phyloP scores from a whole-genome alignment of 805 yeast genomes.

The Blastobotrys attinorum region DNA sequence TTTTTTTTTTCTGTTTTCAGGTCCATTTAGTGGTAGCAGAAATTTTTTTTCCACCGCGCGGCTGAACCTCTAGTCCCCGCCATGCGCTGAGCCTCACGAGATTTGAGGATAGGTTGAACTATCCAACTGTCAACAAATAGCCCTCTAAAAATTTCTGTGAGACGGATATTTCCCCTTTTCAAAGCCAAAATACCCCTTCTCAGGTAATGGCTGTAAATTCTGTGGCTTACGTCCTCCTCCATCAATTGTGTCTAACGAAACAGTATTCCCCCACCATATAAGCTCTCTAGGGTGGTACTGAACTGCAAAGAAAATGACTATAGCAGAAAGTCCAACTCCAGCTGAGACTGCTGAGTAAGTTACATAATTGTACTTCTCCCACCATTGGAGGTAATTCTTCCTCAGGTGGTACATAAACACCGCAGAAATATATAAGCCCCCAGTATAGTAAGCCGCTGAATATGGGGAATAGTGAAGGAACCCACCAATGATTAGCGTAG shows the following conservation, averaged over 20 bases:
- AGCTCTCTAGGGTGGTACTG: conserved; percentile 28
- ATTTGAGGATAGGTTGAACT: too few species aligned
- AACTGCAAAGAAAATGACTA: conserved; percentile 38
- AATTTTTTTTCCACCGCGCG: not conserved
- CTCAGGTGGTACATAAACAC: conserved; percentile 40
- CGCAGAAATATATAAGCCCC: conserved; percentile 36
- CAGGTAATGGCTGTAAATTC: conserved; percentile 7
- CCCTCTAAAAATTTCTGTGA: not conserved
- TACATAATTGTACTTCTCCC: conserved; percentile 47
- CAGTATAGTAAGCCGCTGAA: conserved; percentile 36
- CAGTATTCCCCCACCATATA: conserved; percentile 46
- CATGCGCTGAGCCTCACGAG: too few species aligned
- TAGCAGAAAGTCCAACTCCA: conserved; percentile 43
- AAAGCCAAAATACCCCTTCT: conserved; percentile 14
- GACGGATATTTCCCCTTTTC: conserved; percentile 13
- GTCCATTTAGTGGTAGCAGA: not conserved
- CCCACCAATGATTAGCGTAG: conserved; percentile 40
- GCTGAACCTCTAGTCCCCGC: too few species aligned
- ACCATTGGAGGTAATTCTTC: conserved; percentile 38
- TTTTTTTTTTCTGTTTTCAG: conserved; percentile 1
- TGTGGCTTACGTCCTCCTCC: conserved; percentile 6
- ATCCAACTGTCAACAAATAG: not conserved
- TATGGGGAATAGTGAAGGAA: conserved; percentile 36
- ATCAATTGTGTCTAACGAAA: conserved; percentile 10
- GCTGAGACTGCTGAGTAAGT: conserved; percentile 42